phyloP scores from a whole-genome alignment of 441 rosid genomes.

The Sinapis alba region DNA sequence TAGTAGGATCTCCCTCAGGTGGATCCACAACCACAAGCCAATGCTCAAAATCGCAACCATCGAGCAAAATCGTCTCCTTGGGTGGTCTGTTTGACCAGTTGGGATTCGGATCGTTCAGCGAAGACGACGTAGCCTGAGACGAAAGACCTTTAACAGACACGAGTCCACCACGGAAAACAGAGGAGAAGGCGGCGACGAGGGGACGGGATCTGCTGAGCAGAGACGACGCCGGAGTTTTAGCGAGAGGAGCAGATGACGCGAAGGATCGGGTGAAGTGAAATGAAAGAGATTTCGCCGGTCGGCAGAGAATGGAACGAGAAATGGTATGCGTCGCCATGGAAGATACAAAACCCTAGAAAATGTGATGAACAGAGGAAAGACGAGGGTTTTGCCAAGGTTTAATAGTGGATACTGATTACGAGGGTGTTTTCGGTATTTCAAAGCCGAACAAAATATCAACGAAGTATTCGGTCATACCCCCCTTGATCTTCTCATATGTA shows the following conservation, averaged over 20 bases:
- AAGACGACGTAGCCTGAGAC: slow-evolving; percentile 54
- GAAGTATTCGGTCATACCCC: neutral
- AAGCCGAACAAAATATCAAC: neutral
- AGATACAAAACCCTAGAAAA: slow-evolving; percentile 30
- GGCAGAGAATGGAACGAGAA: slow-evolving; percentile 39
- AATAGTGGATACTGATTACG: neutral
- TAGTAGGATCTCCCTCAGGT: slow-evolving; percentile 63
- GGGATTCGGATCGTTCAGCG: slow-evolving; percentile 66
- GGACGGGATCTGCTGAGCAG: slow-evolving; percentile 44
- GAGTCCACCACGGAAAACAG: slow-evolving; percentile 30
- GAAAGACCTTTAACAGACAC: slow-evolving; percentile 42
- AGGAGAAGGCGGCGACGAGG: slow-evolving; percentile 29
- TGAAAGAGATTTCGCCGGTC: slow-evolving; percentile 40
- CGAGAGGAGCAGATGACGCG: slow-evolving; percentile 30
- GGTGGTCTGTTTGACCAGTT: slow-evolving; percentile 90
- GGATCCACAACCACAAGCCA: slow-evolving; percentile 87
- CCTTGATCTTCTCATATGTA: slow-evolving; percentile 6
- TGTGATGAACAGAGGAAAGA: slow-evolving; percentile 7
- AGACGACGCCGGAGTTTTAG: slow-evolving; percentile 22
- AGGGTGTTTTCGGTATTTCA: slow-evolving; percentile 2
- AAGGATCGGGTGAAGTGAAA: slow-evolving; percentile 45
- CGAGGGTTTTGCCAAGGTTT: slow-evolving; percentile 41
- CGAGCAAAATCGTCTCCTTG: slow-evolving; percentile 82
- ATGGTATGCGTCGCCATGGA: slow-evolving; percentile 49
- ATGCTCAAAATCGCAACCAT: slow-evolving; percentile 89